Percentiles rank a stretch among this genome's conserved stretches.
Conservation (phyloP, 2,329 filamentous ascomycete genomes). For the Clonostachys solani region DNA sequence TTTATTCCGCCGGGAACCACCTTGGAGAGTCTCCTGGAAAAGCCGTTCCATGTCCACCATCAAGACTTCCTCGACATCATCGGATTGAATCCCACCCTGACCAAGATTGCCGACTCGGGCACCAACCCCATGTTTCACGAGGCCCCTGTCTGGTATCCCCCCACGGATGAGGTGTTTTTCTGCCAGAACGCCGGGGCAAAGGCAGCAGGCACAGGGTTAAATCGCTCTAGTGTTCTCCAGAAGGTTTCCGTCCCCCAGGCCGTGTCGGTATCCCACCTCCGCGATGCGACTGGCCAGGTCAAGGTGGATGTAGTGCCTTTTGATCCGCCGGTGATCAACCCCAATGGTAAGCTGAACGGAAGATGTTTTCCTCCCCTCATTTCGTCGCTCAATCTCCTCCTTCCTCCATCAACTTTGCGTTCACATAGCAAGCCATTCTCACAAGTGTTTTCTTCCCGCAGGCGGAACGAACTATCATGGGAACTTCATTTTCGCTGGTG, state of each 20-base stretch:
- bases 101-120: constrained; percentile 38
- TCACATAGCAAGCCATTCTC: no score
- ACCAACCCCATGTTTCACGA: constrained; percentile 49
- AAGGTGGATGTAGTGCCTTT: constrained; percentile 31
- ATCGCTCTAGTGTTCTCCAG: constrained; percentile 44
- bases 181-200: constrained; percentile 44
- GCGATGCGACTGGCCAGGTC: constrained; percentile 24
- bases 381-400: neutral
- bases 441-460: constrained; percentile 6
- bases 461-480: constrained; percentile 41
- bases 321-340: constrained; percentile 37
- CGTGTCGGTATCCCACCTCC: constrained; percentile 16
- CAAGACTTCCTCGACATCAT: constrained; percentile 45
- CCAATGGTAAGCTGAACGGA: constrained; percentile 30
- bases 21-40: constrained; percentile 25
- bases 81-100: constrained; percentile 41
- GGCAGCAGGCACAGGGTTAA: constrained; percentile 42
- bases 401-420: no score
- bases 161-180: constrained; percentile 49
- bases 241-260: constrained; percentile 43
- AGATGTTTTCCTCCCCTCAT: neutral
- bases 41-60: constrained; percentile 41
- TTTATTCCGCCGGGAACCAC: constrained; percentile 33
- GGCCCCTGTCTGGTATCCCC: constrained; percentile 45
- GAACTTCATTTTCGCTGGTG: constrained; percentile 36